A percentile compares a stretch with the other conserved stretches of the same genome.
Conservation (phyloP, 2,329 filamentous ascomycete species). For the Clonostachys sp. region DNA sequence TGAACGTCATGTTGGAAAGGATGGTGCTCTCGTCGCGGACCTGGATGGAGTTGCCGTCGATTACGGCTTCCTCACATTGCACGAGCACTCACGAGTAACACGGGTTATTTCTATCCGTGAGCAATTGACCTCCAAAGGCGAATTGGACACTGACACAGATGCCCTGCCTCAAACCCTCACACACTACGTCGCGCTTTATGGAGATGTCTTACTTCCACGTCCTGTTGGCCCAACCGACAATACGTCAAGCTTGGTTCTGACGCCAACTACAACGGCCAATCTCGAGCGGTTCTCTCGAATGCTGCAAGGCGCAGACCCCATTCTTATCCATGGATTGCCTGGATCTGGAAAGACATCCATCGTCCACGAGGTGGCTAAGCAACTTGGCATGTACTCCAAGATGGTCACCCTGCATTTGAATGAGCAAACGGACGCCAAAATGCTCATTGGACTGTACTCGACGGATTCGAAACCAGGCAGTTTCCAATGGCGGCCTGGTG, state of each 20-base stretch:
- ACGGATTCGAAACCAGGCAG: constrained; percentile 83
- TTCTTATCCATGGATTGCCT: constrained; percentile 76
- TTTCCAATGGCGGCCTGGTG: constrained; percentile 88
- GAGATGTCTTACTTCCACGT: constrained; percentile 62
- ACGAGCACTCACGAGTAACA: constrained; percentile 50
- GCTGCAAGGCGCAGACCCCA: constrained; percentile 63
- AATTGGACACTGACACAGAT: constrained; percentile 3
- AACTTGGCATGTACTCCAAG: constrained; percentile 71
- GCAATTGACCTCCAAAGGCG: constrained; percentile 19
- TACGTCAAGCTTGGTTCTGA: constrained; percentile 57
- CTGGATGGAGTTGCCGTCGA: constrained; percentile 77
- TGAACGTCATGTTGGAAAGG: constrained; percentile 55
- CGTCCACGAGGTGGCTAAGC: constrained; percentile 74
- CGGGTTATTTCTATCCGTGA: constrained; percentile 35
- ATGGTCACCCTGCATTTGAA: constrained; percentile 96
- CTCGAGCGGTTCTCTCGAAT: constrained; percentile 63
- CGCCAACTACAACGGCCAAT: constrained; percentile 69
- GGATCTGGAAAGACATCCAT: constrained; percentile 90
- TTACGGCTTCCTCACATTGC: constrained; percentile 65
- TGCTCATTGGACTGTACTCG: constrained; percentile 90
- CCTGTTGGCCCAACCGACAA: constrained; percentile 43
- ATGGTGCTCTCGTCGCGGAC: constrained; percentile 57
- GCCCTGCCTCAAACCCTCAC: constrained; percentile 42
- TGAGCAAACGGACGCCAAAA: constrained; percentile 96
- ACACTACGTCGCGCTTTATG: constrained; percentile 59